A percentile compares a stretch with the other conserved stretches of the same genome.
Evolutionary conservation across 2,329 filamentous ascomycete species (phyloP).

Genomic region (Biscogniauxia mediterranea): DNA sequence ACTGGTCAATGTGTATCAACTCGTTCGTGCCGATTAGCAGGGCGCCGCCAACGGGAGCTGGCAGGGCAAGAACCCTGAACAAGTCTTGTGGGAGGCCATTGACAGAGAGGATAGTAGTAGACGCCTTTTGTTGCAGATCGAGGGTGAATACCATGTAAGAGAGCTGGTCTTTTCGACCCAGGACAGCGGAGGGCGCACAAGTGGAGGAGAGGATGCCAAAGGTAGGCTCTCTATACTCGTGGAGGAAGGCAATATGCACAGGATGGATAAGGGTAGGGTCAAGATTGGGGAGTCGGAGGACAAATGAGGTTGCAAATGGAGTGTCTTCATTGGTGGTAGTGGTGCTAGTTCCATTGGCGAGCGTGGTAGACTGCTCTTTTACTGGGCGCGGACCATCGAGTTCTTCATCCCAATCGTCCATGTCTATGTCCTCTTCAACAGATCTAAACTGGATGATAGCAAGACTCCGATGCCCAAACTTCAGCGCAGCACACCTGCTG

Average conservation of each 20-base stretch:
- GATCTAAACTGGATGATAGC: conserved; percentile 94
- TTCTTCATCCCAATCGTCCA: conserved; percentile 87
- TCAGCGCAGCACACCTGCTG: conserved; percentile 89
- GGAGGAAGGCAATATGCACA: conserved; percentile 85
- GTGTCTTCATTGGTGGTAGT: conserved; percentile 56
- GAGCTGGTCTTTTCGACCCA: conserved; percentile 82
- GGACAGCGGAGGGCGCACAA: conserved; percentile 67
- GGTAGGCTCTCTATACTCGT: conserved; percentile 96
- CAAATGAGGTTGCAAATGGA: conserved; percentile 88
- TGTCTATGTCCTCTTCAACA: conserved; percentile 80
- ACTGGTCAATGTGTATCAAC: conserved; percentile 92
- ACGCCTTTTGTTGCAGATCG: conserved; percentile 88
- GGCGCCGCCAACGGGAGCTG: conserved; percentile 83
- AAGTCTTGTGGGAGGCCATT: conserved; percentile 83
- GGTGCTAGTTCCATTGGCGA: conserved; percentile 44
- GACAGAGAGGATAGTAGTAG: conserved; percentile 88
- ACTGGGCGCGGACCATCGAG: conserved; percentile 65
- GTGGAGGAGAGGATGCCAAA: conserved; percentile 90
- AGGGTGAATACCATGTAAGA: conserved; percentile 94
- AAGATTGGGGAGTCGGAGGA: conserved; percentile 83
- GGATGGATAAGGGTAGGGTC: conserved; percentile 86
- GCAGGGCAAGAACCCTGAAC: conserved; percentile 76
- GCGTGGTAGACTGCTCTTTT: conserved; percentile 43
- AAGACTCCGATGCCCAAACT: conserved; percentile 84
- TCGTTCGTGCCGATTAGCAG: conserved; percentile 86